A percentile compares a stretch with the other conserved stretches of the same genome.
These are phyloP conservation scores for Petunia hybrid DNA, from an alignment of 305 asterid species.

Conservation along the genomic window DNA sequence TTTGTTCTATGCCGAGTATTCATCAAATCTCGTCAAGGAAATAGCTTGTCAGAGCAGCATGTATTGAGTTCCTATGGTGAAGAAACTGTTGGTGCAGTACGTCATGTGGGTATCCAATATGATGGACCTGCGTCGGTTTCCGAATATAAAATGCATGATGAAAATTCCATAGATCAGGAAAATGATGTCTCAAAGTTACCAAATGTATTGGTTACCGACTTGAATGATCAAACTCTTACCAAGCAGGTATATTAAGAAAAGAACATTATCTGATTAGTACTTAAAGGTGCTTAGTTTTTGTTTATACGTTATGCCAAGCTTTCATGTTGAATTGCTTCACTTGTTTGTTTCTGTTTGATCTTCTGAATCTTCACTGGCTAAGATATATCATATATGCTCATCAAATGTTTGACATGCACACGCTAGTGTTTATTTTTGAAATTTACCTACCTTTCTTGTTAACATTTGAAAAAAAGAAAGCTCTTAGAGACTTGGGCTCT, in stretches of 20 bases:
- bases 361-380: background rate
- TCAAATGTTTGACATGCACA: slow-evolving; percentile 10
- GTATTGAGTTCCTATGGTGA: slow-evolving; percentile 45
- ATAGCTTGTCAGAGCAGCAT: slow-evolving; percentile 38
- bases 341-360: slow-evolving; percentile 9
- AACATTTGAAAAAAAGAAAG: background rate
- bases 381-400: background rate
- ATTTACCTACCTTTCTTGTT: background rate
- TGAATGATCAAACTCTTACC: slow-evolving; percentile 29
- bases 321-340: background rate
- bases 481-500: background rate
- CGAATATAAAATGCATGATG: slow-evolving; percentile 36
- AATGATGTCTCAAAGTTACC: slow-evolving; percentile 32
- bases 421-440: background rate
- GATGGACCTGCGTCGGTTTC: slow-evolving; percentile 34
- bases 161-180: slow-evolving; percentile 28
- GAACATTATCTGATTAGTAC: background rate
- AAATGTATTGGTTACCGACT: slow-evolving; percentile 28
- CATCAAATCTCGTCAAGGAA: slow-evolving; percentile 31
- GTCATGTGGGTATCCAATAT: slow-evolving; percentile 47
- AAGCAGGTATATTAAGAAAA: slow-evolving; percentile 40
- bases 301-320: slow-evolving; percentile 6
- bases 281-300: slow-evolving; percentile 13
- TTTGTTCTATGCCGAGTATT: slow-evolving; percentile 55
- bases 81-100: slow-evolving; percentile 45